Evolutionary conservation across 139 green algal species (phyloP).

Genomic region (Micractinium conductrix): DNA sequence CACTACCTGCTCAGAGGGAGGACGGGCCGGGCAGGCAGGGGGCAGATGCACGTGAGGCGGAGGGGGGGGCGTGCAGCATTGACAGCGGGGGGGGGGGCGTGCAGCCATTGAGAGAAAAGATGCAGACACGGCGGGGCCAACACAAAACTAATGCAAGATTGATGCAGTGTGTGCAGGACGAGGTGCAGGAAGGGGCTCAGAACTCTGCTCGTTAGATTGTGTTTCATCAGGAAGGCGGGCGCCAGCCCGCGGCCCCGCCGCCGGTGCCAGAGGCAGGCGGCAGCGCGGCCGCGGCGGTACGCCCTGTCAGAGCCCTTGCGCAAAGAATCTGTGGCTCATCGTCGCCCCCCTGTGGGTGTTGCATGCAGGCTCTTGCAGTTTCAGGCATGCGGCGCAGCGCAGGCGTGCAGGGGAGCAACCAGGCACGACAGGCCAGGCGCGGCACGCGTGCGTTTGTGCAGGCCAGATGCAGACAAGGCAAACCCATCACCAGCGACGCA

Average conservation of each 20-base stretch:
- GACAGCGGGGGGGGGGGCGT: neutral
- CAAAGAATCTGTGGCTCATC: constrained; percentile 47
- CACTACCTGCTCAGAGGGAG: constrained; percentile 48
- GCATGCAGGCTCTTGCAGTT: neutral
- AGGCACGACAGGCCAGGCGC: too few species aligned
- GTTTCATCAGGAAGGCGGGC: constrained; percentile 12
- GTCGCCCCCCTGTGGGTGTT: neutral
- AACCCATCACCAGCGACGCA: neutral
- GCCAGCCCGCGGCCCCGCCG: neutral
- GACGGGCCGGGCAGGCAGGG: too few species aligned
- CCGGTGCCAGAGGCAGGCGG: neutral
- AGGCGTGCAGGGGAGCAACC: neutral
- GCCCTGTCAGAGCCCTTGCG: constrained; percentile 47
- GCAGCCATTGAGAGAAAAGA: neutral
- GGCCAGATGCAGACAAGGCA: neutral
- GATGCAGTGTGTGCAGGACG: too few species aligned
- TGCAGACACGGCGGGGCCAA: neutral
- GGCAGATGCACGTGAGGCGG: neutral
- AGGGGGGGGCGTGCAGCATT: neutral
- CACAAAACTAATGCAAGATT: too few species aligned
- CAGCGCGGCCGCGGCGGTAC: neutral
- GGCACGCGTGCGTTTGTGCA: neutral
- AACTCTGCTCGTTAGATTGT: constrained; percentile 18
- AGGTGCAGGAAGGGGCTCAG: constrained; percentile 7
- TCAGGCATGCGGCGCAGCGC: neutral